These are phyloP conservation scores for Candida sp. DNA, from an alignment of 1,139 yeast species.

Conservation along the genomic window DNA sequence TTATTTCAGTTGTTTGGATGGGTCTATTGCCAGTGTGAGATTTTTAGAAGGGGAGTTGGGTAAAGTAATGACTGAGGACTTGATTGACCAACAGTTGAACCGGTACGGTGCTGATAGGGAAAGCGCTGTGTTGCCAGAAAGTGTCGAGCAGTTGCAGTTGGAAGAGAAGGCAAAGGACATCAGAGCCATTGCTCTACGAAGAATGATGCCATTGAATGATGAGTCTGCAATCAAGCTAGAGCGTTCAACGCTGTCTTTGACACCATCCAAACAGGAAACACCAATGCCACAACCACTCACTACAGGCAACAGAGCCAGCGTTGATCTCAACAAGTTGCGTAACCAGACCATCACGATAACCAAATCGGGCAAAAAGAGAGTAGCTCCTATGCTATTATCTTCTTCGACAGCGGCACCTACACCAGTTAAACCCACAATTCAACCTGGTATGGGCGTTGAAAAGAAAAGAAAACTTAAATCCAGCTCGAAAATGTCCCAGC, in stretches of 20 bases:
- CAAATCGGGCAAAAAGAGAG: conserved; percentile 85
- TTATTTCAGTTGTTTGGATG: conserved; percentile 83
- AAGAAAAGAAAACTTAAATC: conserved; percentile 8
- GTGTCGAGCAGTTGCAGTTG: conserved; percentile 73
- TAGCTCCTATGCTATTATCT: conserved; percentile 82
- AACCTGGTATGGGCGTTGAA: conserved; percentile 1
- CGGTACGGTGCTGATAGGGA: conserved; percentile 92
- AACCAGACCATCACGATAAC: conserved; percentile 52
- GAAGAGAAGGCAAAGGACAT: conserved; percentile 51
- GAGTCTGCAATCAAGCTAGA: not conserved
- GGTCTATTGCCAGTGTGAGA: conserved; percentile 71
- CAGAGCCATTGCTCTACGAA: conserved; percentile 9
- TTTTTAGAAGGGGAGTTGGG: conserved; percentile 84
- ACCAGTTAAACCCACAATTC: conserved; percentile 5
- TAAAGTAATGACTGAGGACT: conserved; percentile 64
- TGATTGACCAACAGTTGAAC: conserved; percentile 68
- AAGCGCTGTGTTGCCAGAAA: conserved; percentile 83
- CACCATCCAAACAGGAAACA: conserved; percentile 4
- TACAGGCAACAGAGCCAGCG: not conserved
- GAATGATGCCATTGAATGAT: conserved; percentile 12
- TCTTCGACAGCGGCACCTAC: conserved; percentile 31
- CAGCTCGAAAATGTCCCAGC: conserved; percentile 39
- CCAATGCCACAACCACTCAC: conserved; percentile 4
- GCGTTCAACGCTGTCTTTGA: conserved; percentile 6
- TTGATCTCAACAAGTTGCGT: conserved; percentile 14